Conservation (phyloP, 768 basidiomycete species). For the Termitomyces sp. region DNA sequence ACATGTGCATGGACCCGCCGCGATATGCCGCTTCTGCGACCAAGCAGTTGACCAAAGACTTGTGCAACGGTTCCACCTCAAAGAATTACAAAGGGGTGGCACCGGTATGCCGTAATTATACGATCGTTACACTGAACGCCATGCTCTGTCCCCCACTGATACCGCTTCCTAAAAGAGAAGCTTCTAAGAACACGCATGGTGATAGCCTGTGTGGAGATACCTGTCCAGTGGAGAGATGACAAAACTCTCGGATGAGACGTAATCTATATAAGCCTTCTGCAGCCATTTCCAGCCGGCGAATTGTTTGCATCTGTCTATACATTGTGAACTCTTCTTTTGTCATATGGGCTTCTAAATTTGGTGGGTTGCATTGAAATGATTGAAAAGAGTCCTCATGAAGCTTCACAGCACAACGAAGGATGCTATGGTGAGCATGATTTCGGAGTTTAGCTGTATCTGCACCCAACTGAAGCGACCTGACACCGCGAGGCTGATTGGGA, state of each 20-base stretch:
- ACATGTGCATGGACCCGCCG: constrained; percentile 85
- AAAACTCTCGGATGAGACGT: constrained; percentile 96
- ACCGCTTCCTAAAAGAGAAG: constrained; percentile 83
- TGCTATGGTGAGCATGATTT: constrained; percentile 34
- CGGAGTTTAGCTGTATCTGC: constrained; percentile 70
- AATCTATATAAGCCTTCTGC: constrained; percentile 96
- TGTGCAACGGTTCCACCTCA: constrained; percentile 89
- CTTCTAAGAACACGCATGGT: background rate
- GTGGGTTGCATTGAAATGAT: constrained; percentile 70
- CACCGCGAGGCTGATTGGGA: constrained; percentile 22
- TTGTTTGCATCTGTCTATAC: constrained; percentile 88
- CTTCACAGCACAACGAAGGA: constrained; percentile 75
- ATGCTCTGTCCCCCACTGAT: constrained; percentile 21
- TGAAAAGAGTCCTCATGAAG: constrained; percentile 90
- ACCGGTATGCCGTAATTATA: constrained; percentile 96
- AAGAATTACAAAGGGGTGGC: constrained; percentile 95
- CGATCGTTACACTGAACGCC: constrained; percentile 81
- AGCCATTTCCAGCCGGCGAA: constrained; percentile 97
- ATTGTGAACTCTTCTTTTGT: constrained; percentile 77
- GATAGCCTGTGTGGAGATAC: constrained; percentile 35
- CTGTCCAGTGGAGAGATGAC: constrained; percentile 93
- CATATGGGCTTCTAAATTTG: constrained; percentile 74
- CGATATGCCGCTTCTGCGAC: constrained; percentile 90
- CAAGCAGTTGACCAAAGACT: constrained; percentile 71
- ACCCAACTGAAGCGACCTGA: constrained; percentile 65